These are phyloP conservation scores for Candida stauntonica DNA, from an alignment of 805 yeast species.

Conservation along the genomic window DNA sequence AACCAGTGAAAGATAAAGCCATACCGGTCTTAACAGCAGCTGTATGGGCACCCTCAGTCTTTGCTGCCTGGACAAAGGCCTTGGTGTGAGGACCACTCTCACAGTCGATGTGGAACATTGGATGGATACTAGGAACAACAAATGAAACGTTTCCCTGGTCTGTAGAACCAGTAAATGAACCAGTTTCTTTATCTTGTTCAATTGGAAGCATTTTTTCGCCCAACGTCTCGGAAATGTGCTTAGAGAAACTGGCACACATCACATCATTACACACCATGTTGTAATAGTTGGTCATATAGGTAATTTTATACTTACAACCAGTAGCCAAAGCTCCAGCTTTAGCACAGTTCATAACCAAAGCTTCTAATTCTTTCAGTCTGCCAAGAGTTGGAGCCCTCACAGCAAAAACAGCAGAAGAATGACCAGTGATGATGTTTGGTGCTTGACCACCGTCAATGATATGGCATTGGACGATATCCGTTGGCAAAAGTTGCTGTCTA, in stretches of 20 bases:
- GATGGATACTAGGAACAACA: constrained; percentile 4
- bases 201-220: constrained; percentile 1
- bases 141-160: constrained; percentile 12
- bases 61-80: constrained; percentile 5
- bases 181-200: neutral
- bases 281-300: constrained; percentile 10
- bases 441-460: constrained; percentile 11
- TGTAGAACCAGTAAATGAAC: constrained; percentile 2
- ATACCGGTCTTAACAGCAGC: constrained; percentile 7
- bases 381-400: constrained; percentile 10
- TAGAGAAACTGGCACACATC: neutral
- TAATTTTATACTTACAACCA: constrained; percentile 10
- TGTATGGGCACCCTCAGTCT: constrained; percentile 1
- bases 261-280: constrained; percentile 8
- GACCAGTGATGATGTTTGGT: constrained; percentile 10
- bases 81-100: constrained; percentile 5
- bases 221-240: constrained; percentile 1
- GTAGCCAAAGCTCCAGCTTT: constrained; percentile 12
- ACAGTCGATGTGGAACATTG: constrained; percentile 6
- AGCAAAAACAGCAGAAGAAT: constrained; percentile 8
- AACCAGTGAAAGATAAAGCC: neutral
- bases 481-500: constrained; percentile 8
- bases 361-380: constrained; percentile 6
- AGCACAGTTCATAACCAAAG: constrained; percentile 8
- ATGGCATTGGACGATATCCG: constrained; percentile 9